Percentiles rank a stretch among this genome's conserved stretches.
These are phyloP conservation scores for Heliamphora pulchella DNA, from an alignment of 179 eudicot species.

Conservation along the genomic window DNA sequence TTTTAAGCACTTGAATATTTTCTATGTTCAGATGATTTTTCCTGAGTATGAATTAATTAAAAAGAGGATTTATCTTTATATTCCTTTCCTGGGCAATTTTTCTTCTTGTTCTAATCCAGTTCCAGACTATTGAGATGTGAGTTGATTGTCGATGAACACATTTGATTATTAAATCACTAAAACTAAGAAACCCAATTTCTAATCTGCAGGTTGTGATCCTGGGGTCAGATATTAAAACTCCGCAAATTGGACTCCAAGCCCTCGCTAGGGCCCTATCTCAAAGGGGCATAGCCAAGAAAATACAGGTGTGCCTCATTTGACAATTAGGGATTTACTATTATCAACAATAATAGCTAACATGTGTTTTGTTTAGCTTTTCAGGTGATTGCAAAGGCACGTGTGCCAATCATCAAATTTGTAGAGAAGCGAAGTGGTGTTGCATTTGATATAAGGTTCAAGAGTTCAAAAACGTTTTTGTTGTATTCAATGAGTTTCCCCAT, in stretches of 20 bases:
- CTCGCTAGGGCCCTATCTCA: constrained; percentile 86
- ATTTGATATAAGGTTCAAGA: constrained; percentile 77
- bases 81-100: background rate
- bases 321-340: background rate
- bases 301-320: constrained; percentile 55
- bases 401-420: constrained; percentile 89
- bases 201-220: constrained; percentile 71
- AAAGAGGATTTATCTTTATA: background rate
- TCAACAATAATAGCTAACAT: background rate
- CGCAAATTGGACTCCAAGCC: constrained; percentile 82
- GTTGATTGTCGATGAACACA: constrained; percentile 9
- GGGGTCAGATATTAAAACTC: constrained; percentile 67
- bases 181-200: background rate
- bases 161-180: background rate
- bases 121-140: background rate
- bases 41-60: no score
- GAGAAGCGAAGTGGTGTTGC: constrained; percentile 78
- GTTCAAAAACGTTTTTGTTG: background rate
- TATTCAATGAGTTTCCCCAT: background rate
- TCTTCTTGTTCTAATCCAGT: background rate
- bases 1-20: background rate
- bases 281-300: constrained; percentile 80
- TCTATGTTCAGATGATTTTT: background rate
- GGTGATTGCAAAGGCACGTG: constrained; percentile 95
- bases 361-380: constrained; percentile 20